Percentiles rank a stretch among this genome's conserved stretches.
Evolutionary conservation across 2,329 filamentous ascomycete genomes (phyloP).

Genomic region (Phyllosticta citrichinensis): DNA sequence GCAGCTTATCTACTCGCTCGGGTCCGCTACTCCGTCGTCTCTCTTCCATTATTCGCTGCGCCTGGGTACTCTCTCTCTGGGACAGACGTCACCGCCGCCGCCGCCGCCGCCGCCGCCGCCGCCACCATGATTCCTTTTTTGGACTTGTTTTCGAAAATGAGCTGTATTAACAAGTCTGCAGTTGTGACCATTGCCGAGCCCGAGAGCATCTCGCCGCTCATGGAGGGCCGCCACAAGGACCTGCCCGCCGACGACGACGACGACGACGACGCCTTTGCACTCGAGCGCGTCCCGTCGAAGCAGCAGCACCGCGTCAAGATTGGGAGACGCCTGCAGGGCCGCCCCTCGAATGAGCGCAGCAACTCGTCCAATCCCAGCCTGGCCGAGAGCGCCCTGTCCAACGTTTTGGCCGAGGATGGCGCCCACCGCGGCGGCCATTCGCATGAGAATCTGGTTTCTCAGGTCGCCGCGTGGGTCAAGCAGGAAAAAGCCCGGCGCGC

Average conservation of each 20-base stretch:
- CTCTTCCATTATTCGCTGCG: neutral
- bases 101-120: neutral
- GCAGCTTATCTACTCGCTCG: neutral
- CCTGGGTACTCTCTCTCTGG: neutral
- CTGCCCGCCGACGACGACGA: slow-evolving; percentile 35
- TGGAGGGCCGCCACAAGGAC: slow-evolving; percentile 36
- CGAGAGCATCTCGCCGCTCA: slow-evolving; percentile 38
- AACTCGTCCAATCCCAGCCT: slow-evolving; percentile 8
- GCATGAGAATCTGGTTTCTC: slow-evolving; percentile 1
- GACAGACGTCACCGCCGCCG: neutral
- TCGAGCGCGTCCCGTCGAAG: slow-evolving; percentile 28
- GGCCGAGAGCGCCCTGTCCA: slow-evolving; percentile 5
- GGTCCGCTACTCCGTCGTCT: neutral
- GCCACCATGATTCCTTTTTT: neutral
- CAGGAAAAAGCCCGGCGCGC: slow-evolving; percentile 63
- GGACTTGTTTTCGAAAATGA: neutral
- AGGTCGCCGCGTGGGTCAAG: slow-evolving; percentile 57
- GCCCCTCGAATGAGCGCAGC: slow-evolving; percentile 26
- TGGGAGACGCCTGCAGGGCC: slow-evolving; percentile 34
- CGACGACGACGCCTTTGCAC: slow-evolving; percentile 29
- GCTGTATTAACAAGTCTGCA: slow-evolving; percentile 15
- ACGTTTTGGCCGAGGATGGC: slow-evolving; percentile 1
- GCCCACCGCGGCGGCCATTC: slow-evolving; percentile 6
- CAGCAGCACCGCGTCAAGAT: slow-evolving; percentile 28
- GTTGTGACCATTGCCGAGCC: slow-evolving; percentile 38